A percentile compares a stretch with the other conserved stretches of the same genome.
Conservation (phyloP, 2,329 filamentous ascomycete species). For the Pseudogymnoascus sp. region DNA sequence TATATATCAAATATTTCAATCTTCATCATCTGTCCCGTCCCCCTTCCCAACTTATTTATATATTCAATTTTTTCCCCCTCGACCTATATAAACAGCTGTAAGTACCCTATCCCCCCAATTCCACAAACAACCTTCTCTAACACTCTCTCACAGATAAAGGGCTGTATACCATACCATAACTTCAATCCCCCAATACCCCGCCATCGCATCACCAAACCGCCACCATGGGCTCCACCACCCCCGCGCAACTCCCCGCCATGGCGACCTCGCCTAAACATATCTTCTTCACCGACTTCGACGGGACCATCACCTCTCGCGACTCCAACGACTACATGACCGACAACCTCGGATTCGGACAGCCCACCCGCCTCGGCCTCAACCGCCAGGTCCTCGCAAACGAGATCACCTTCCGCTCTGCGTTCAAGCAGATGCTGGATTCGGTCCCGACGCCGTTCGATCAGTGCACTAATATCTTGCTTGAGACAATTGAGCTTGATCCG, state of each 20-base stretch:
- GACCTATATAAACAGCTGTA: not conserved
- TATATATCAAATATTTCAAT: constrained; percentile 3
- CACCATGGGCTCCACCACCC: constrained; percentile 25
- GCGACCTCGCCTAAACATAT: constrained; percentile 74
- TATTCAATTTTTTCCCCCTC: not conserved
- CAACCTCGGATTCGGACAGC: constrained; percentile 74
- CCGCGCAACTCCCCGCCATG: constrained; percentile 44
- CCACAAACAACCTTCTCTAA: not conserved
- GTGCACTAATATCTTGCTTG: constrained; percentile 68
- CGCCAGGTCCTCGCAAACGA: constrained; percentile 63
- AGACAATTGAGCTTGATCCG: constrained; percentile 83
- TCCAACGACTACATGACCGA: constrained; percentile 72
- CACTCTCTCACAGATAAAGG: not conserved
- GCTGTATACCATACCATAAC: not conserved
- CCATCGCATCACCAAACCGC: constrained; percentile 6
- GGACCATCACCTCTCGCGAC: constrained; percentile 74
- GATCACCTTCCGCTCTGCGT: constrained; percentile 73
- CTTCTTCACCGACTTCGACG: constrained; percentile 99
- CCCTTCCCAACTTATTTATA: not conserved
- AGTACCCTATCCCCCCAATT: not conserved
- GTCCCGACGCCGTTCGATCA: constrained; percentile 70
- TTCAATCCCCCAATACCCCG: not conserved
- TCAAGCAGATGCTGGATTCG: constrained; percentile 87
- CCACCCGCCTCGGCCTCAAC: constrained; percentile 64
- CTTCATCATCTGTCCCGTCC: not conserved